Conservation (phyloP, 306 rosid genomes). For the Spatholobus suberectus region DNA sequence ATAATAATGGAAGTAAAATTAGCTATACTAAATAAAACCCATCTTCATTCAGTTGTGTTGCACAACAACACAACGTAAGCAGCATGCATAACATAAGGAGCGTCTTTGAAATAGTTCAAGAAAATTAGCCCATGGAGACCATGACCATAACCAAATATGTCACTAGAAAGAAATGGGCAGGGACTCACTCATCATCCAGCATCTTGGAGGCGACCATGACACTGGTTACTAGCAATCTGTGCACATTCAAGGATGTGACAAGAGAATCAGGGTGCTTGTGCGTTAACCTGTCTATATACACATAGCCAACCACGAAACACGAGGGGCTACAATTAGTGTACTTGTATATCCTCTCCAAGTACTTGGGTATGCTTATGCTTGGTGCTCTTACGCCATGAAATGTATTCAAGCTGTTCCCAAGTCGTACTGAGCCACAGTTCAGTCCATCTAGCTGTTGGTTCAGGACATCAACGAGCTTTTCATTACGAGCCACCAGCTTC, state of each 20-base stretch:
- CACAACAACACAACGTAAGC: background rate
- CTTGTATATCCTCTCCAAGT: slow-evolving; percentile 91
- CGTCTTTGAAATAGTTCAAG: background rate
- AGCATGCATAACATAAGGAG: background rate
- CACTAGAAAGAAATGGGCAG: background rate
- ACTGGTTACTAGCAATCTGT: slow-evolving; percentile 77
- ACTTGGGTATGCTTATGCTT: slow-evolving; percentile 78
- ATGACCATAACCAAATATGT: background rate
- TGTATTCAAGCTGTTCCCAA: slow-evolving; percentile 68
- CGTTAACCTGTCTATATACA: slow-evolving; percentile 78
- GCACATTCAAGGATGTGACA: slow-evolving; percentile 80
- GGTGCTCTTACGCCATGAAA: slow-evolving; percentile 92
- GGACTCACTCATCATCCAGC: slow-evolving; percentile 92
- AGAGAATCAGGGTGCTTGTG: slow-evolving; percentile 87
- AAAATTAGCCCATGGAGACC: background rate
- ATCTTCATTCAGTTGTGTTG: background rate
- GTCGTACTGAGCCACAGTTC: slow-evolving; percentile 41
- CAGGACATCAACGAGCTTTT: slow-evolving; percentile 52
- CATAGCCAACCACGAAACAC: slow-evolving; percentile 89
- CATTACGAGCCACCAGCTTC: slow-evolving; percentile 75
- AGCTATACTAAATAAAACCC: background rate
- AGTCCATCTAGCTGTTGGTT: slow-evolving; percentile 46
- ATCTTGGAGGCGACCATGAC: slow-evolving; percentile 93
- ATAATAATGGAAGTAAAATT: background rate
- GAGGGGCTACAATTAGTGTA: slow-evolving; percentile 94